Evolutionary conservation across 768 basidiomycete genomes (phyloP).

Genomic region (Zangia roseola): DNA sequence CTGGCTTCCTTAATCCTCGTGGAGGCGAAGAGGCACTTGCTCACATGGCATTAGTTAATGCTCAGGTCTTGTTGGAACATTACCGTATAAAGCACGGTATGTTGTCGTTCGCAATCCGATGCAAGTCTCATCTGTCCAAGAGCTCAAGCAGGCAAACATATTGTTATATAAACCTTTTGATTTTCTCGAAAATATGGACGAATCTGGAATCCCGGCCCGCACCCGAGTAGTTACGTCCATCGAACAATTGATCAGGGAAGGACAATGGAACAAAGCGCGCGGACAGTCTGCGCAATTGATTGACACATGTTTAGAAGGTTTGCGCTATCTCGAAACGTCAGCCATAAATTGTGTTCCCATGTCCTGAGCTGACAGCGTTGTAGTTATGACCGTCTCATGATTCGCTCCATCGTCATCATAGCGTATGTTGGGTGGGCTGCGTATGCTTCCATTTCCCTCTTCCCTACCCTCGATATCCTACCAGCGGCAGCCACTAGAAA

Average conservation of each 20-base stretch:
- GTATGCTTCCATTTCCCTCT: constrained; percentile 58
- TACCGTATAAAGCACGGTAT: constrained; percentile 75
- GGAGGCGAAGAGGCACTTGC: constrained; percentile 53
- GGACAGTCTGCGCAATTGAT: constrained; percentile 52
- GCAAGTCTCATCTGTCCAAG: constrained; percentile 35
- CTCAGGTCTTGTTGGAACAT: constrained; percentile 71
- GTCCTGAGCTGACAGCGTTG: constrained; percentile 6
- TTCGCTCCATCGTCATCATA: constrained; percentile 63
- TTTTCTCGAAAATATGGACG: constrained; percentile 38
- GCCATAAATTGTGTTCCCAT: neutral
- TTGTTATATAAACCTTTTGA: constrained; percentile 64
- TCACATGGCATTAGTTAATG: constrained; percentile 58
- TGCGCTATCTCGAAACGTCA: constrained; percentile 76
- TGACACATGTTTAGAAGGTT: constrained; percentile 50
- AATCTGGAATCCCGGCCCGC: constrained; percentile 34
- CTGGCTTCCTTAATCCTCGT: constrained; percentile 55
- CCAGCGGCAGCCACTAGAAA: neutral
- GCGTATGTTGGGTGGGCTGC: constrained; percentile 82
- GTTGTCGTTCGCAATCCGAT: constrained; percentile 11
- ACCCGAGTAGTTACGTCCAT: constrained; percentile 40
- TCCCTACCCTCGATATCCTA: constrained; percentile 39
- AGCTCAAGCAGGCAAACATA: constrained; percentile 56
- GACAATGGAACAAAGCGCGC: constrained; percentile 51
- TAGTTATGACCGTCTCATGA: constrained; percentile 72
- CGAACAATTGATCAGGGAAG: constrained; percentile 41